phyloP scores from a whole-genome alignment of 371 early-diverging fungal genomes.

The Saksenaea oblongispora region DNA sequence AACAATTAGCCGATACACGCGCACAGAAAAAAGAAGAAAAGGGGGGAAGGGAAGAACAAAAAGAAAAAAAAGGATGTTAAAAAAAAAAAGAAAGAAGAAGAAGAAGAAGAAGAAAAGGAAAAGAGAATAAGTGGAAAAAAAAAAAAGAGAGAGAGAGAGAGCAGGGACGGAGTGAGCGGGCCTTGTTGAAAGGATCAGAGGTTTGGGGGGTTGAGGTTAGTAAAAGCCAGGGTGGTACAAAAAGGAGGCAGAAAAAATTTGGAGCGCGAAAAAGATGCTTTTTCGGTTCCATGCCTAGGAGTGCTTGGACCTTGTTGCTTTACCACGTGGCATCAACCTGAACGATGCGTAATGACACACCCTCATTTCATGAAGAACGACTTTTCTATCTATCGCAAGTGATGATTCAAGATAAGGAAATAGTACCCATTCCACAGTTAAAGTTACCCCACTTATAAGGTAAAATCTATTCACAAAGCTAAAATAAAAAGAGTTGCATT shows the following conservation, averaged over 20 bases:
- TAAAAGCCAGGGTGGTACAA: slow-evolving; percentile 2
- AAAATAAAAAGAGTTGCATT: neutral
- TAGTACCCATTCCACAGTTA: neutral
- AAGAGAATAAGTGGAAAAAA: neutral
- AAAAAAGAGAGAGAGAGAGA: neutral
- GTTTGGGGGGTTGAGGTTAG: slow-evolving; percentile 1
- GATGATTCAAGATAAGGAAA: neutral
- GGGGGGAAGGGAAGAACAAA: slow-evolving; percentile 1
- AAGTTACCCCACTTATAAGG: slow-evolving; percentile 1
- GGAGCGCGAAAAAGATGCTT: slow-evolving; percentile 7
- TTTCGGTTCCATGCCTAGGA: neutral
- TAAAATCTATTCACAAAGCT: neutral
- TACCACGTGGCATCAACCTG: slow-evolving; percentile 1
- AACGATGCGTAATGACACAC: slow-evolving; percentile 1
- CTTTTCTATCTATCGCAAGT: no score
- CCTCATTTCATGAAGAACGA: neutral
- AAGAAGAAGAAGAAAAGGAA: neutral
- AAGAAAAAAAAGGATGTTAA: neutral
- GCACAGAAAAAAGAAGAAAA: neutral
- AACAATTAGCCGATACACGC: neutral
- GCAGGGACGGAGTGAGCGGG: neutral
- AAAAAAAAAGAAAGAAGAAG: slow-evolving; percentile 4
- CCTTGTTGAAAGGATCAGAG: neutral
- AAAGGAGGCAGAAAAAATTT: slow-evolving; percentile 6
- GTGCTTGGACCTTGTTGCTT: slow-evolving; percentile 7